Conservation (phyloP, 2,329 filamentous ascomycete genomes). For the Penicillium sp. region DNA sequence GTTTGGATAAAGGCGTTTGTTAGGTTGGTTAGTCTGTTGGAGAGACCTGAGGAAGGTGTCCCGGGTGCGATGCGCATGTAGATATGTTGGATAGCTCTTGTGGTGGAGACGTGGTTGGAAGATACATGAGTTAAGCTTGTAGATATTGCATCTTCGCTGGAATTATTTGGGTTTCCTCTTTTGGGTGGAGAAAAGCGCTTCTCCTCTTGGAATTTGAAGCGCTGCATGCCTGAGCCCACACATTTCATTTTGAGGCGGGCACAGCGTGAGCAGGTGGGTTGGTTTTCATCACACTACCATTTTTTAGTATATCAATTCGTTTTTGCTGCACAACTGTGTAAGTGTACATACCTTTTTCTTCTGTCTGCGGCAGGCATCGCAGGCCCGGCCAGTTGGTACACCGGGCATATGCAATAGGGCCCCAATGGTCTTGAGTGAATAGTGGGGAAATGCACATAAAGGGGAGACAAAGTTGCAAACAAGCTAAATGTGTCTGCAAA, state of each 20-base stretch:
- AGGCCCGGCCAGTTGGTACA: slow-evolving; percentile 50
- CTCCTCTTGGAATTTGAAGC: slow-evolving; percentile 49
- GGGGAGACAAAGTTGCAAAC: neutral
- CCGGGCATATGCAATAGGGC: slow-evolving; percentile 44
- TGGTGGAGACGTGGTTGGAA: neutral
- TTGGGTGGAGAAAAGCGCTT: slow-evolving; percentile 12
- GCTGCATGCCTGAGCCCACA: slow-evolving; percentile 45
- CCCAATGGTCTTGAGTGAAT: neutral
- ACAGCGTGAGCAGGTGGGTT: slow-evolving; percentile 47
- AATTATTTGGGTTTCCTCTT: neutral
- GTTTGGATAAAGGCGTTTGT: slow-evolving; percentile 32
- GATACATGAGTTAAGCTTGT: too few species aligned
- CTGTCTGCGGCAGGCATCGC: slow-evolving; percentile 50
- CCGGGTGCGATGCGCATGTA: neutral
- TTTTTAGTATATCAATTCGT: neutral
- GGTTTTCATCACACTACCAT: slow-evolving; percentile 47
- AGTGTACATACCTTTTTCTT: slow-evolving; percentile 49
- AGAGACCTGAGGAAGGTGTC: slow-evolving; percentile 21
- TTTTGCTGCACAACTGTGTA: too few species aligned
- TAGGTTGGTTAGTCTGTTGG: slow-evolving; percentile 33
- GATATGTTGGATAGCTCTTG: neutral
- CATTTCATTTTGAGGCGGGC: slow-evolving; percentile 45
- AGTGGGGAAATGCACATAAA: neutral
- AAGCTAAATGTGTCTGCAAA: neutral
- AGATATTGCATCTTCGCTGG: neutral